These are phyloP conservation scores for Biscutella auriculata DNA, from an alignment of 441 rosid species.

Conservation along the genomic window DNA sequence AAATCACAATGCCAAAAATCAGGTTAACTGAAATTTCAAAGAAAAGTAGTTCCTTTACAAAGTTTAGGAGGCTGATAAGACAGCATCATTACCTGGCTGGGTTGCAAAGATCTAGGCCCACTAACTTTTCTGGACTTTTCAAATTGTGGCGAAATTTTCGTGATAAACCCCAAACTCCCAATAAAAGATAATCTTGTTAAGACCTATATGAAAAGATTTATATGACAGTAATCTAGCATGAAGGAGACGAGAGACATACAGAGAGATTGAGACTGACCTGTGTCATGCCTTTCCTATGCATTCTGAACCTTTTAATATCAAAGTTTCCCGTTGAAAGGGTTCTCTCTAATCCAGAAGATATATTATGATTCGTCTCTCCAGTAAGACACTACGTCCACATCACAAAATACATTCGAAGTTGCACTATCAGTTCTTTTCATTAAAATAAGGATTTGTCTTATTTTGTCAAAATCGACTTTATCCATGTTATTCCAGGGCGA, in stretches of 20 bases:
- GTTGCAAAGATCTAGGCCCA: slow-evolving; percentile 99
- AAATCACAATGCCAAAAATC: neutral
- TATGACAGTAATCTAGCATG: slow-evolving; percentile 7
- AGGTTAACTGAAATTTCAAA: neutral
- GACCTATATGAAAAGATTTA: slow-evolving; percentile 36
- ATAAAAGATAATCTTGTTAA: slow-evolving; percentile 74
- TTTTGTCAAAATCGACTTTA: too few relatives aligned
- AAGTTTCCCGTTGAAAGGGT: slow-evolving; percentile 93
- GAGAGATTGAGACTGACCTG: slow-evolving; percentile 44
- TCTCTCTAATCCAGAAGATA: slow-evolving; percentile 66
- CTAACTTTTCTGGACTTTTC: slow-evolving; percentile 99
- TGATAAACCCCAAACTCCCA: slow-evolving; percentile 71
- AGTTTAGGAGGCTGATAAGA: slow-evolving; percentile 5
- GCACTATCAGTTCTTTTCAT: neutral
- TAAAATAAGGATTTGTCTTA: too few relatives aligned
- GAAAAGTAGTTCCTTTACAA: neutral
- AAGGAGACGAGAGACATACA: slow-evolving; percentile 7
- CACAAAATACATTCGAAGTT: neutral
- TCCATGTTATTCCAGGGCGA: neutral
- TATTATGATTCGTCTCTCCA: slow-evolving; percentile 24
- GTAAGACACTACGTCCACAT: slow-evolving; percentile 27
- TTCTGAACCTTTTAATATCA: slow-evolving; percentile 82
- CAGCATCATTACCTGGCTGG: slow-evolving; percentile 66
- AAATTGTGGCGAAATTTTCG: slow-evolving; percentile 78
- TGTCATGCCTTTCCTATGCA: slow-evolving; percentile 96